Evolutionary conservation across 148 eudicot genomes (phyloP), one percentile per base, ranked within the genome.

Genomic region (Rhododendron williamsianum): DNA sequence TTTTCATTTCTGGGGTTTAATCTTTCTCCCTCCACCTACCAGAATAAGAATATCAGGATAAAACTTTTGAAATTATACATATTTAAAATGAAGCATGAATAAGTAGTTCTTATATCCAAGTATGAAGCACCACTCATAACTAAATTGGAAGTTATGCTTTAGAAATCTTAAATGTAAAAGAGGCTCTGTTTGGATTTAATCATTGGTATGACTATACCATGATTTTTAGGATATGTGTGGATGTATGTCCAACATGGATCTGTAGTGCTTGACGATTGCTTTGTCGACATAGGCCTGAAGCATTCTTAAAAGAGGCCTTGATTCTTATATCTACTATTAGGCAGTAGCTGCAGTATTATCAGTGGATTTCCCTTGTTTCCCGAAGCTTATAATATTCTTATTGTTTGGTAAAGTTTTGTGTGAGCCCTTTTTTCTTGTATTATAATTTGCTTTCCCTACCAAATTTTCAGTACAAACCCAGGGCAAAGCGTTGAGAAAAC

Each of bases 401-500:
- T 15, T 71, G 13, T 41, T 15, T 58, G n/a, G 25, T 15, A 7
- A 46, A 67, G 13, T 49, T 35, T 25, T 79, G 18, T 13, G 9
- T 12, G 52, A 46, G 9, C 16, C 18, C 7, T 48, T 79, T 46
- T n/a, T 46, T 46, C 33, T 80, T 35, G 21, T 13, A 35, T 48
- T 56, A 36, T 41, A 58, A 86, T 84, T 35, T 89, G 90, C 94
- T 83, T 43, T n/a, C 27, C 46, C 27, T 25, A 45, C 27, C 83
- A 63, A 54, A 52, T 87, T 35, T 86, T 30, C 91, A 92, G 95
- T 86, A 49, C 92, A 86, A 90, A 84, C 82, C 90, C 93, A 10
- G 81, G 91, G 81, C 95, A 91, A 84, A 87, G 88, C 72, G 86
- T 88, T 60, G 97, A 93, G 87, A 93, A 89, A 89, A 84, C 92